Evolutionary conservation across 768 basidiomycete genomes (phyloP).

Genomic region (Collybiopsis luxurians): DNA sequence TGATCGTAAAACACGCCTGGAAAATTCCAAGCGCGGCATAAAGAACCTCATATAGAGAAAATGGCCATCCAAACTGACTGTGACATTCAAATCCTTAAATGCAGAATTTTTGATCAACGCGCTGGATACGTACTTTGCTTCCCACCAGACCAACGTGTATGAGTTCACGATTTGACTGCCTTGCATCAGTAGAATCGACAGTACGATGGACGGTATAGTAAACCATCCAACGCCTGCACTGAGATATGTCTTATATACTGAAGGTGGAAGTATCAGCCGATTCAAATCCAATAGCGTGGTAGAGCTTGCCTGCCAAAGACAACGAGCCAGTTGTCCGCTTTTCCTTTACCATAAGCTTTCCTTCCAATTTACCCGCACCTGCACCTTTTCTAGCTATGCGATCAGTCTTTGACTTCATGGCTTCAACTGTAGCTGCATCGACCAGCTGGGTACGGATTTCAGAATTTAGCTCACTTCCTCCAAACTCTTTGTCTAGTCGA

Average conservation of each 20-base stretch:
- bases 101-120: no score
- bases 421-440: constrained; percentile 23
- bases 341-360: constrained; percentile 65
- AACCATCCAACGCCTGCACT: constrained; percentile 49
- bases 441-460: constrained; percentile 15
- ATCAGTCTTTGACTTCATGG: constrained; percentile 34
- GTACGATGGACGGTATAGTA: constrained; percentile 48
- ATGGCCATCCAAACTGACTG: constrained; percentile 46
- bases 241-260: constrained; percentile 62
- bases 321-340: constrained; percentile 64
- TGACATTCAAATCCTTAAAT: no score
- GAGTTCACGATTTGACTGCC: constrained; percentile 57
- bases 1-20: constrained; percentile 55
- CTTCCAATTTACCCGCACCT: constrained; percentile 64
- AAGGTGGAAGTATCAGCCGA: neutral
- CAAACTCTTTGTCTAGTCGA: constrained; percentile 58
- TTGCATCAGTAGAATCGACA: constrained; percentile 58
- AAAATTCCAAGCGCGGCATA: constrained; percentile 62
- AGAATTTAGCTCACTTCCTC: constrained; percentile 42
- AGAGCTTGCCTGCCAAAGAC: constrained; percentile 40
- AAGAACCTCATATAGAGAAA: constrained; percentile 60
- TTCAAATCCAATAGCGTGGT: neutral
- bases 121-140: constrained; percentile 44
- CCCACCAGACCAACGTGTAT: constrained; percentile 74
- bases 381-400: constrained; percentile 28